A percentile compares a stretch with the other conserved stretches of the same genome.
phyloP scores from a whole-genome alignment of 306 rosid genomes.

The Abrus pulchellus region DNA sequence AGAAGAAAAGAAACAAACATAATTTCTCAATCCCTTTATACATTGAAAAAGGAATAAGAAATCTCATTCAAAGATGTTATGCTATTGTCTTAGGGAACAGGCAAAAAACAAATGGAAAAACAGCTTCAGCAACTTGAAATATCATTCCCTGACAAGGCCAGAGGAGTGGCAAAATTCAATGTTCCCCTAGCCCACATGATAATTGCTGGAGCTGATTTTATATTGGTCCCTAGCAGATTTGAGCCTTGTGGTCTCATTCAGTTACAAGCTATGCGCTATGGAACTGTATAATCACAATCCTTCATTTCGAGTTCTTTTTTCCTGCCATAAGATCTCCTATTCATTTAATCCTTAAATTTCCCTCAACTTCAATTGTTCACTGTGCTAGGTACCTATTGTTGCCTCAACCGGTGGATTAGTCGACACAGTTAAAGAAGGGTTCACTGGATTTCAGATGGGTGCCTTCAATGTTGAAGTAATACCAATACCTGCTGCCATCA shows the following conservation, averaged over 20 bases:
- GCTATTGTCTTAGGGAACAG: conserved; percentile 71
- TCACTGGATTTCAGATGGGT: conserved; percentile 93
- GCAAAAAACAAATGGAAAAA: conserved; percentile 81
- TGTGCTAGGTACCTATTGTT: conserved; percentile 74
- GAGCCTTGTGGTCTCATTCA: conserved; percentile 95
- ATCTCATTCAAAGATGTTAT: conserved; percentile 42
- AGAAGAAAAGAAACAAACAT: not conserved
- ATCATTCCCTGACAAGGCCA: conserved; percentile 71
- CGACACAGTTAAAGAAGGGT: conserved; percentile 86
- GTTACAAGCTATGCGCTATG: conserved; percentile 88
- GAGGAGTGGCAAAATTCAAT: conserved; percentile 82
- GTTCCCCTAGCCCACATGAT: conserved; percentile 86
- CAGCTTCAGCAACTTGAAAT: conserved; percentile 73
- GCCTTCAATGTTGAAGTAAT: conserved; percentile 82
- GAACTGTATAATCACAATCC: conserved; percentile 58
- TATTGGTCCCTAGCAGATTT: conserved; percentile 80
- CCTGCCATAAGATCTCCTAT: conserved; percentile 1
- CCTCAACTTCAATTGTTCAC: conserved; percentile 31
- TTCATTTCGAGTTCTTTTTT: conserved; percentile 20
- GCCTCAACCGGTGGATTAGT: conserved; percentile 92
- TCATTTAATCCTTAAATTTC: not conserved
- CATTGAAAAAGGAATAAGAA: not conserved
- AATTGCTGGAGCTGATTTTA: conserved; percentile 80
- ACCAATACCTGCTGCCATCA: not conserved
- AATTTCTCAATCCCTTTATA: not conserved